Conservation (phyloP, 2,329 filamentous ascomycete genomes). For the Penicillium psychrosexuale region DNA sequence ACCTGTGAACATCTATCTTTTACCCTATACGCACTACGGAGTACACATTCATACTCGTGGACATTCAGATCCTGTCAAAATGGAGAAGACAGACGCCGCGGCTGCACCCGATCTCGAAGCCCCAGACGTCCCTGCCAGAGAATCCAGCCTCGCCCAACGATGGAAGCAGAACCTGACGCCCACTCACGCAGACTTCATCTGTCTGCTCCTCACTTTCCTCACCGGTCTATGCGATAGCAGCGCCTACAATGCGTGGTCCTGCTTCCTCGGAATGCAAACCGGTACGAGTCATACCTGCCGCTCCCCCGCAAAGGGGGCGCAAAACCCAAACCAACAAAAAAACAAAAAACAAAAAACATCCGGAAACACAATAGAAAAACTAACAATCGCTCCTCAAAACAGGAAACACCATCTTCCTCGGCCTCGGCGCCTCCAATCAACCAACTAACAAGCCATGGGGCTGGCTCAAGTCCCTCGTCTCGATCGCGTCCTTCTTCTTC, state of each 20-base stretch:
- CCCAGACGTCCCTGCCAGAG: conserved; percentile 4
- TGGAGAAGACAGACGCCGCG: conserved; percentile 20
- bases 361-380: neutral
- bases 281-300: conserved; percentile 30
- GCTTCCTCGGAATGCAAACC: conserved; percentile 49
- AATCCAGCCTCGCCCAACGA: conserved; percentile 18
- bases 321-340: neutral
- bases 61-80: neutral
- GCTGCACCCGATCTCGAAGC: conserved; percentile 22
- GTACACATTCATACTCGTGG: neutral
- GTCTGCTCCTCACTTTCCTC: conserved; percentile 40
- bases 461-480: conserved; percentile 46
- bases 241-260: conserved; percentile 48
- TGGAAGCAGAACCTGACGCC: conserved; percentile 33
- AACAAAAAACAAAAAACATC: neutral
- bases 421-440: conserved; percentile 43
- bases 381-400: neutral
- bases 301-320: neutral
- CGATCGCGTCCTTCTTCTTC: conserved; percentile 42
- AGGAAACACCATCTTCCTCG: conserved; percentile 50
- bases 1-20: neutral
- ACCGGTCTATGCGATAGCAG: conserved; percentile 47
- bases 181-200: conserved; percentile 38
- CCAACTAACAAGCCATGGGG: conserved; percentile 40
- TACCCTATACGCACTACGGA: neutral